Conservation (phyloP, 805 yeast species). For the Hanseniaspora clermontiae region DNA sequence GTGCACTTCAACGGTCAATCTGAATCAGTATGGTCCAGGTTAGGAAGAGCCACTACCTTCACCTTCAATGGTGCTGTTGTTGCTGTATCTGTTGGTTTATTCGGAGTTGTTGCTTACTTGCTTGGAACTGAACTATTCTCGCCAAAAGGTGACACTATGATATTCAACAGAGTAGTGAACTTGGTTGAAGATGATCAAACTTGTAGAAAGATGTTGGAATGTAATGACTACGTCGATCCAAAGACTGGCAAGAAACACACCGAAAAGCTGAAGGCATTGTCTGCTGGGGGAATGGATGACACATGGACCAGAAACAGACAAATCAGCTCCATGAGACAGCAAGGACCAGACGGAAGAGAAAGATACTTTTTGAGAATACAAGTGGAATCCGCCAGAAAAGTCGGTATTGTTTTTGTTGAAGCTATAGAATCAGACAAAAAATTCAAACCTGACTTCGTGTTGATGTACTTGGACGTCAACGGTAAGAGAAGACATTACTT, state of each 20-base stretch:
- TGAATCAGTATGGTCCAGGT: slow-evolving; percentile 34
- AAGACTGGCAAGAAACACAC: slow-evolving; percentile 26
- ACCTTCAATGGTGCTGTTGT: slow-evolving; percentile 50
- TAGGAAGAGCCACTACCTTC: slow-evolving; percentile 49
- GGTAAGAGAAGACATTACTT: slow-evolving; percentile 57
- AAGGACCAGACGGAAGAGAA: slow-evolving; percentile 66
- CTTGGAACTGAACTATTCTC: slow-evolving; percentile 68
- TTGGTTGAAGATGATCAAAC: slow-evolving; percentile 55
- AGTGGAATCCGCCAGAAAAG: slow-evolving; percentile 55
- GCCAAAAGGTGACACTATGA: slow-evolving; percentile 84
- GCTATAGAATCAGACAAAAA: slow-evolving; percentile 53
- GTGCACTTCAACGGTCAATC: slow-evolving; percentile 17
- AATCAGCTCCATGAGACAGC: slow-evolving; percentile 45
- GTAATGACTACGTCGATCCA: slow-evolving; percentile 27
- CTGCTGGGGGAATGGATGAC: slow-evolving; percentile 52
- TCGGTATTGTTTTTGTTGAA: slow-evolving; percentile 67
- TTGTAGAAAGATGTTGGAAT: slow-evolving; percentile 46
- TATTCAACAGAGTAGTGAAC: slow-evolving; percentile 76
- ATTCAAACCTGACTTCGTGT: slow-evolving; percentile 55
- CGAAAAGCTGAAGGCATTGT: slow-evolving; percentile 67
- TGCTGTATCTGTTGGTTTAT: slow-evolving; percentile 54
- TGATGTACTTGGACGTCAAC: slow-evolving; percentile 64
- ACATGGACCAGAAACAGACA: slow-evolving; percentile 87
- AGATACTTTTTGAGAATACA: slow-evolving; percentile 76
- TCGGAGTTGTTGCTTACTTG: slow-evolving; percentile 57